Evolutionary conservation across 1,284 basidiomycete species (phyloP), one percentile per base, ranked within the genome.

Genomic region (Ustilago bromivora): DNA sequence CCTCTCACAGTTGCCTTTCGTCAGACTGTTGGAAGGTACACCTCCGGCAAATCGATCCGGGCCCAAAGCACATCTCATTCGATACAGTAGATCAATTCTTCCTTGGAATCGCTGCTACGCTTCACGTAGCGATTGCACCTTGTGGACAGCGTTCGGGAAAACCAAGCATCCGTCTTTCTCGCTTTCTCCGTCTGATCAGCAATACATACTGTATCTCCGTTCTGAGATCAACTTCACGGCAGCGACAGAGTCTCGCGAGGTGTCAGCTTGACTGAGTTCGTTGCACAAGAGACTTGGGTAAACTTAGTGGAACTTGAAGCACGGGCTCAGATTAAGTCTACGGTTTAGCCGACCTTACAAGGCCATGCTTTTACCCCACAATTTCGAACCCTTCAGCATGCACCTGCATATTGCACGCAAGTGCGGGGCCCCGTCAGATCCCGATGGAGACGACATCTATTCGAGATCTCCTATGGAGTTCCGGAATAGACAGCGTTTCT

Each of bases 401-500:
- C 2, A 57, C 38, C 51, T 61, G 59, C 51, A 54, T 43, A 51
- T 5, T 31, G 38, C 13, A 38, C 9, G 23, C 58, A 23, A 52
- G 13, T 61, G 59, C 46, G 51, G 59, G 59, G 49, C 59, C 59
- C 59, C 51, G 36, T 54, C 36, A 6, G 17, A 5, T 23, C 19
- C 38, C 51, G 23, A 34, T 32, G 38, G 49, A 51, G 23, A 51
- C 28, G 23, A 51, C 49, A 51, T 6, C 49, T 31, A 4, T 12
- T 47, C 9, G 19, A 32, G 32, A 34, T 17, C 31, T 34, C 47
- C 28, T 8, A 40, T 40, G 51, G 59, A 40, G 36, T 49, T 17
- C 4, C 59, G 59, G 59, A 61, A 53, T 54, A 61, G 54, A 61
- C 59, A 54, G 59, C 51, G 6, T 10, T 53, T 61, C 40, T 32